Evolutionary conservation across 495 filamentous ascomycete species (phyloP).

Genomic region (Rhypophila decipiens): DNA sequence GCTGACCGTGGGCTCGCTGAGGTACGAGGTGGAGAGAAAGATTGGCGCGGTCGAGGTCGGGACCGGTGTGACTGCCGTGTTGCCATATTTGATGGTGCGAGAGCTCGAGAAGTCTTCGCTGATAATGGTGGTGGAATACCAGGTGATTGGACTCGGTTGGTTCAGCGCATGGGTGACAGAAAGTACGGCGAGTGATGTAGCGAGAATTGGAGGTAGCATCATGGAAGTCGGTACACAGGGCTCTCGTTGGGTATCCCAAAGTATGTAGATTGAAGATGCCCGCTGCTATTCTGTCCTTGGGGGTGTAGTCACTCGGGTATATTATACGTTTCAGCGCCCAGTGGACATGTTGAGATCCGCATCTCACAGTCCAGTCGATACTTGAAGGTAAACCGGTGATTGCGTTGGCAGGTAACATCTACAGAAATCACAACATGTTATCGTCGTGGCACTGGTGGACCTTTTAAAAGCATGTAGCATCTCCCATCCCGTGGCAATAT

Average conservation of each 20-base stretch:
- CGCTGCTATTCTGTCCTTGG: no score
- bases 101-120: background rate
- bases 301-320: background rate
- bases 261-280: no score
- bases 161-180: background rate
- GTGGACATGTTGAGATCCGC: background rate
- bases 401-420: background rate
- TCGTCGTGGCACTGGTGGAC: background rate
- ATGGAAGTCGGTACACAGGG: background rate
- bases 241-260: no score
- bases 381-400: background rate
- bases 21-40: conserved; percentile 1
- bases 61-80: conserved; percentile 8
- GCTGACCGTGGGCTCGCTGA: conserved; percentile 6
- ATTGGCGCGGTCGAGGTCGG: conserved; percentile 5
- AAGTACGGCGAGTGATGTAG: background rate
- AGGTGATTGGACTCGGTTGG: conserved; percentile 1
- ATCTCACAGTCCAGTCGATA: background rate
- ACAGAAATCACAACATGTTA: background rate
- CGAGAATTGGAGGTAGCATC: background rate
- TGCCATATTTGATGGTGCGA: conserved; percentile 5
- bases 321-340: background rate
- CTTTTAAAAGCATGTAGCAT: background rate
- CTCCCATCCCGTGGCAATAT: background rate
- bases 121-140: conserved; percentile 7